Conservation (phyloP, 768 basidiomycete genomes). For the Boletus patriciae region DNA sequence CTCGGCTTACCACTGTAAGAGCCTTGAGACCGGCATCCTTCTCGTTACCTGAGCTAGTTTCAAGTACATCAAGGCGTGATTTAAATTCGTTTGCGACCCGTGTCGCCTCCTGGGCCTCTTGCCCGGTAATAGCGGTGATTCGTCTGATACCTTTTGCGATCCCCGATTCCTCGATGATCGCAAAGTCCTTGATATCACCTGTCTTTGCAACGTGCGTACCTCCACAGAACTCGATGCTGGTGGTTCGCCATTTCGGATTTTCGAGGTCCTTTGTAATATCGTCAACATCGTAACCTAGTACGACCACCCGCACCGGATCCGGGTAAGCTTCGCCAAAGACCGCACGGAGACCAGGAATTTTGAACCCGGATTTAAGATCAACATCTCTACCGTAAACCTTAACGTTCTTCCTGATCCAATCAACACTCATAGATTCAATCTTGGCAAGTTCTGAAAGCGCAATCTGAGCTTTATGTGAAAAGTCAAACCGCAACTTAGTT, state of each 20-base stretch:
- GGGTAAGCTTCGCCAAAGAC: conserved; percentile 99
- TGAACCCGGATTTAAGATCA: conserved; percentile 69
- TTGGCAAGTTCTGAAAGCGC: conserved; percentile 69
- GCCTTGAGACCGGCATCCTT: conserved; percentile 89
- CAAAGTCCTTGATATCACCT: conserved; percentile 95
- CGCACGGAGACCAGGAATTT: conserved; percentile 91
- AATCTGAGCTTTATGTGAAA: conserved; percentile 92
- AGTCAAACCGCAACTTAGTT: conserved; percentile 95
- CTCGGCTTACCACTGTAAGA: conserved; percentile 61
- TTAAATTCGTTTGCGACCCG: conserved; percentile 64
- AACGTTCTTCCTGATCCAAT: conserved; percentile 91
- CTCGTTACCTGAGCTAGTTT: conserved; percentile 63
- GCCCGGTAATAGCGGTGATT: conserved; percentile 90
- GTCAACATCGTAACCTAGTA: conserved; percentile 83
- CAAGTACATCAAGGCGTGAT: conserved; percentile 60
- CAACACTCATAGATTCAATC: conserved; percentile 81
- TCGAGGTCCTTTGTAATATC: conserved; percentile 83
- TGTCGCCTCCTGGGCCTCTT: conserved; percentile 84
- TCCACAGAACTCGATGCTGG: conserved; percentile 97
- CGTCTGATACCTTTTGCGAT: conserved; percentile 98
- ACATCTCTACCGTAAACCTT: conserved; percentile 88
- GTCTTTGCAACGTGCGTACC: conserved; percentile 99
- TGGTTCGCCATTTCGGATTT: conserved; percentile 87
- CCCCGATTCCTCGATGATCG: conserved; percentile 92
- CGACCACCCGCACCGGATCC: conserved; percentile 94